Percentiles rank a stretch among this genome's conserved stretches.
phyloP scores from a whole-genome alignment of 805 yeast genomes.

The Monosporozyma unispora region DNA sequence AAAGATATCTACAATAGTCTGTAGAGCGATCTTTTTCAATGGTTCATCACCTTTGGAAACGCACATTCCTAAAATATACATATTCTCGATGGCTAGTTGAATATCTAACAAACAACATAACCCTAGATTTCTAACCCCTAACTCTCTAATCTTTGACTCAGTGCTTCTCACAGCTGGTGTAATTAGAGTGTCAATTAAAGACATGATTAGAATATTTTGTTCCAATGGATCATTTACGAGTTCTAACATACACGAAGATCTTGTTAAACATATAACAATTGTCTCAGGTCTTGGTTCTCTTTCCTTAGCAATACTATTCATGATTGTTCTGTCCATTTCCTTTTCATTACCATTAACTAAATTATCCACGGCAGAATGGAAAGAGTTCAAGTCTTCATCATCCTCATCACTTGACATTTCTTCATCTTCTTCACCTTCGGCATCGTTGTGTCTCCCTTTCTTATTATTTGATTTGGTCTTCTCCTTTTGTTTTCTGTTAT shows the following conservation, averaged over 20 bases:
- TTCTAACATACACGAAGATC: conserved; percentile 63
- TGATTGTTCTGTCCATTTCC: conserved; percentile 4
- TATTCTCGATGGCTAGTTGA: conserved; percentile 53
- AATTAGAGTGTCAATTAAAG: conserved; percentile 68
- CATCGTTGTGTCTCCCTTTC: conserved; percentile 23
- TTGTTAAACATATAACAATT: conserved; percentile 52
- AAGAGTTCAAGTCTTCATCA: conserved; percentile 35
- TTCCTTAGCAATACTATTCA: conserved; percentile 23
- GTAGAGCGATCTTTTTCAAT: conserved; percentile 52
- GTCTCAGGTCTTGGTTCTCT: conserved; percentile 35
- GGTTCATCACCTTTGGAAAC: conserved; percentile 58
- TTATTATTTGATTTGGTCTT: conserved; percentile 13
- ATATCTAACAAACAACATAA: conserved; percentile 66
- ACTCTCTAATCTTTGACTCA: conserved; percentile 44
- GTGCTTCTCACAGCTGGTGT: conserved; percentile 65
- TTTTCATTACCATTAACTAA: conserved; percentile 16
- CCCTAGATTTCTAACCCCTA: conserved; percentile 72
- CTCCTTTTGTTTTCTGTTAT: conserved; percentile 9
- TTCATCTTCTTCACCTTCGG: conserved; percentile 11
- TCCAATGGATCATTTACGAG: conserved; percentile 55
- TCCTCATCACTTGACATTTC: conserved; percentile 23
- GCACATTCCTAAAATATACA: conserved; percentile 60
- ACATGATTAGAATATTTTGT: conserved; percentile 54
- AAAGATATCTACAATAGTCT: conserved; percentile 67
- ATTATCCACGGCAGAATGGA: conserved; percentile 39